Base-by-base conservation (phyloP, 73 alveolate genomes). In the Halteria grandinella region DNA sequence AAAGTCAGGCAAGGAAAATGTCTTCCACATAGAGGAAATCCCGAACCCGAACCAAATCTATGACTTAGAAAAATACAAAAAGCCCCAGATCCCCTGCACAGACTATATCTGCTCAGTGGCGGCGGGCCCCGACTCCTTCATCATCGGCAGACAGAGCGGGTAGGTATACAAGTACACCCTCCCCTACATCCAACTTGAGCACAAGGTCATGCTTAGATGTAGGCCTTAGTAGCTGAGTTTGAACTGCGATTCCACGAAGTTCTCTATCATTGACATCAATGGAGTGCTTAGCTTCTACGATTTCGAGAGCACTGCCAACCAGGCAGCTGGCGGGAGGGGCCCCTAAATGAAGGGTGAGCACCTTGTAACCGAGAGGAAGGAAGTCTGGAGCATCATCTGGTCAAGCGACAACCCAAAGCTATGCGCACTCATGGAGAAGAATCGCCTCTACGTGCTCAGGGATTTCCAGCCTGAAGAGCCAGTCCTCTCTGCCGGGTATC, bases 371-470 rank as follows among this genome's bases (percentile, higher is more conserved):
- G 98, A 93, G 51, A 90, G 91, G 66, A 90, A 94, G 63, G 99
- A 98, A 69, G 98, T 97, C 51, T 98, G 99, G 99, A 80, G 93
- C 75, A 91, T 98, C 69, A 83, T 95, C 63, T 98, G 99, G 99
- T 90, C 98, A 36, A 85, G 95, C 57, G 99, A 98, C 90, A 94
- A 95, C 51, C 99, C 99, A 0, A 81, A 79, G 45, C 91, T 89
- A 73, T 96, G 98, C 59, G 99, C 98, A 25, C 79, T 94, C 62
- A 92, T 97, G 98, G 99, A 93, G 89, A 96, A 96, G 88, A 96
- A 97, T 55, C 92, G 98, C 45, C 85, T 96, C 77, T 91, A 89
- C 82, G 94, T 96, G 4, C 82, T 94, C 49, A 69, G 93, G 55
- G 75, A 89, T 69, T 73, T 52, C 66, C 74, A 75, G 43, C 91